A percentile compares a stretch with the other conserved stretches of the same genome.
Evolutionary conservation across 371 early-diverging fungal species (phyloP).

Genomic region (Catenaria anguillulae): DNA sequence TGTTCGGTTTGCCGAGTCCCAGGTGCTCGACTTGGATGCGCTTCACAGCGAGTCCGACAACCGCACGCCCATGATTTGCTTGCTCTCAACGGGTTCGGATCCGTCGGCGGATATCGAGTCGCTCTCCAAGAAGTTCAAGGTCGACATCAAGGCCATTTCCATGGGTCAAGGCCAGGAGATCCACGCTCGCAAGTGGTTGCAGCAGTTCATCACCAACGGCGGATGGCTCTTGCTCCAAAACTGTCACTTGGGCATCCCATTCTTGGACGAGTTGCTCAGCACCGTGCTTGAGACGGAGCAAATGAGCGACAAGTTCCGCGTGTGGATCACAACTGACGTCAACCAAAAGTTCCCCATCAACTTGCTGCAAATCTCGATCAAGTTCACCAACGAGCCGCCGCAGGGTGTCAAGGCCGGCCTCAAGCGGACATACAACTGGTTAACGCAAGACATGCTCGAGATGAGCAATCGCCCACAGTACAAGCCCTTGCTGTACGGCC

Average conservation of each 20-base stretch:
- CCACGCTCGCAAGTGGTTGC: slow-evolving; percentile 38
- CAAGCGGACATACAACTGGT: slow-evolving; percentile 42
- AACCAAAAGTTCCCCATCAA: slow-evolving; percentile 42
- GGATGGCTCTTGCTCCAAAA: slow-evolving; percentile 47
- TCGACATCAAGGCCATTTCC: slow-evolving; percentile 43
- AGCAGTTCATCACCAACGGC: slow-evolving; percentile 36
- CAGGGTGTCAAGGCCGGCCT: slow-evolving; percentile 45
- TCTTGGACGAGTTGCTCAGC: slow-evolving; percentile 38
- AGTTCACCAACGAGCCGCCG: slow-evolving; percentile 51
- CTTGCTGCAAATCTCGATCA: slow-evolving; percentile 42
- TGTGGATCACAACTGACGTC: slow-evolving; percentile 45
- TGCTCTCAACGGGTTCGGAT: slow-evolving; percentile 40
- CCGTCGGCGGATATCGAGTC: slow-evolving; percentile 44
- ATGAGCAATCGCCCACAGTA: slow-evolving; percentile 42
- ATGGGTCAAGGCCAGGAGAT: slow-evolving; percentile 52
- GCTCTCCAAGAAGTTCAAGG: slow-evolving; percentile 37
- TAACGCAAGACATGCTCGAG: slow-evolving; percentile 46
- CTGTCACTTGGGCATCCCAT: slow-evolving; percentile 46
- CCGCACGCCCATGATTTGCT: slow-evolving; percentile 44
- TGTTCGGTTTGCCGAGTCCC: slow-evolving; percentile 33
- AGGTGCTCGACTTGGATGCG: slow-evolving; percentile 39
- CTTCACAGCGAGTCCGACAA: slow-evolving; percentile 35
- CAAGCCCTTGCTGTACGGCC: slow-evolving; percentile 38
- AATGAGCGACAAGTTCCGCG: slow-evolving; percentile 40
- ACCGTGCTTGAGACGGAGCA: slow-evolving; percentile 30